phyloP scores from a whole-genome alignment of 306 rosid genomes.

The Acacia crassicarpa region DNA sequence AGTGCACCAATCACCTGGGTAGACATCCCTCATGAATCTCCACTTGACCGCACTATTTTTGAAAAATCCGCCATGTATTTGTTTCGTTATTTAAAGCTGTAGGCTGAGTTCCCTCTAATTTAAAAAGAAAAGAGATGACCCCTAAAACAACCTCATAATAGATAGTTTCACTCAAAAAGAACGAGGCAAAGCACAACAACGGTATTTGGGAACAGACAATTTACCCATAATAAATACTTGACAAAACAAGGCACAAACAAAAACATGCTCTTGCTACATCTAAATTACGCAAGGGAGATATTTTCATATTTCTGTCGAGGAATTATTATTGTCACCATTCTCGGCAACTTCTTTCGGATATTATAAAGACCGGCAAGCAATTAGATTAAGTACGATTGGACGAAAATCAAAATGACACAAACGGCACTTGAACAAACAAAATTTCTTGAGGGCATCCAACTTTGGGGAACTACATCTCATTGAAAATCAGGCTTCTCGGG shows the following conservation, averaged over 20 bases:
- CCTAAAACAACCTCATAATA: neutral
- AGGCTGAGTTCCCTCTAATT: neutral
- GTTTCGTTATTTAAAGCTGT: neutral
- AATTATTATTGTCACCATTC: conserved; percentile 13
- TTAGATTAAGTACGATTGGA: neutral
- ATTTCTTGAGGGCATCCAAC: neutral
- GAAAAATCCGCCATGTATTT: too few species aligned
- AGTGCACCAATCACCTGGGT: too few species aligned
- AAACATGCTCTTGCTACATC: conserved; percentile 8
- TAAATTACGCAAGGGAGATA: conserved; percentile 4
- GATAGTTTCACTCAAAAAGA: neutral
- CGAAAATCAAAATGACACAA: conserved; percentile 8
- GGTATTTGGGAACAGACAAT: neutral
- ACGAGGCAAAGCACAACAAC: neutral
- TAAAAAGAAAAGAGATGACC: neutral
- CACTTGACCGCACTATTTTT: too few species aligned
- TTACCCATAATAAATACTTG: neutral
- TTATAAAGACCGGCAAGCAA: neutral
- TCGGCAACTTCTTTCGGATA: neutral
- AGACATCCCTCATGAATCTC: too few species aligned
- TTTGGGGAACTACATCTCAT: conserved; percentile 22
- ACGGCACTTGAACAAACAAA: conserved; percentile 32
- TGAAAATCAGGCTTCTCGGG: conserved; percentile 89
- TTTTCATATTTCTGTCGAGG: neutral
- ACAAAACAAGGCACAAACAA: conserved; percentile 1